These are phyloP conservation scores for Anastatica hierochuntica DNA, from an alignment of 345 rosid species.

Conservation along the genomic window DNA sequence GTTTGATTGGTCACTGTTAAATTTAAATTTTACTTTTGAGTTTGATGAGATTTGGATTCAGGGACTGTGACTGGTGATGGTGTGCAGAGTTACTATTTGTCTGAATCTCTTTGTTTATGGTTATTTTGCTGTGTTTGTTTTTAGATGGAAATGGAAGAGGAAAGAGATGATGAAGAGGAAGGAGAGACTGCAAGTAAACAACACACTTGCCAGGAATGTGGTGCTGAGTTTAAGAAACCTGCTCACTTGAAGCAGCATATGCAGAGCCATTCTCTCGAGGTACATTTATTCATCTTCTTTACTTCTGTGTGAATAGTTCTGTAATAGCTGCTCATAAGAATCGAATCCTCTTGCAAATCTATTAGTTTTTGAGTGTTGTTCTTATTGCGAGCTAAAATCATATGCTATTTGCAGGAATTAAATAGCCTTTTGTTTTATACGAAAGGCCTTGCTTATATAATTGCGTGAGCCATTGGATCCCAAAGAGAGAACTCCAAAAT, in stretches of 20 bases:
- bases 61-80: too few relatives aligned
- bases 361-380: too few relatives aligned
- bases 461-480: constrained; percentile 99
- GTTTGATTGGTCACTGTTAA: too few relatives aligned
- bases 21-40: too few relatives aligned
- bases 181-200: constrained; percentile 9
- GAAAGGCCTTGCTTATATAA: constrained; percentile 8
- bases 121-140: background rate
- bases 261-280: constrained; percentile 75
- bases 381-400: constrained; percentile 5
- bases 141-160: constrained; percentile 37
- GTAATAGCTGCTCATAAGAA: too few relatives aligned
- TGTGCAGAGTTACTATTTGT: too few relatives aligned
- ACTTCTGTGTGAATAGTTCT: too few relatives aligned
- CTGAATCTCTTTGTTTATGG: background rate
- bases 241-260: constrained; percentile 71
- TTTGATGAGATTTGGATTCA: too few relatives aligned
- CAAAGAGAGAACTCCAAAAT: constrained; percentile 93
- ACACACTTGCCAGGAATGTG: constrained; percentile 55
- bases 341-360: too few relatives aligned
- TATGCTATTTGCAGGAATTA: constrained; percentile 56
- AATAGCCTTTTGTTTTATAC: constrained; percentile 1
- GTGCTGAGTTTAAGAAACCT: constrained; percentile 61
- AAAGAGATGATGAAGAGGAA: constrained; percentile 9
- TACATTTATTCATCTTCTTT: background rate